Percentiles rank a stretch among this genome's conserved stretches.
These are phyloP conservation scores for Syzygium malaccense DNA, from an alignment of 441 rosid genomes.

Conservation along the genomic window DNA sequence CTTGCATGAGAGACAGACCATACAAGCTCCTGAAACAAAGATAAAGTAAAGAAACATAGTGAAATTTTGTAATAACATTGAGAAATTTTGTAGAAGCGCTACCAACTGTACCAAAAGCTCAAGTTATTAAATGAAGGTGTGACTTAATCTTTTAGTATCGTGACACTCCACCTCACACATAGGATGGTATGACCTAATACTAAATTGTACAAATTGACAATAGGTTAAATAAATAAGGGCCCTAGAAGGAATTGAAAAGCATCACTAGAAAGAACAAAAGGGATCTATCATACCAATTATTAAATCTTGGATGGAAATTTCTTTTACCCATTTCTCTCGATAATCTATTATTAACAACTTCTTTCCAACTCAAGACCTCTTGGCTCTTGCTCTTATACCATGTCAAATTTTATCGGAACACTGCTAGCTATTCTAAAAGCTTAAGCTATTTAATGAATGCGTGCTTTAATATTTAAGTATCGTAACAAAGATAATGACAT, in stretches of 20 bases:
- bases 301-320: not conserved
- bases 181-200: not conserved
- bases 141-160: not conserved
- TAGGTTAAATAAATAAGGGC: not conserved
- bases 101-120: not conserved
- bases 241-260: not conserved
- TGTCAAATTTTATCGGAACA: not conserved
- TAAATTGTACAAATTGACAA: not conserved
- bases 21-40: conserved; percentile 62
- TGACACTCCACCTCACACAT: not conserved
- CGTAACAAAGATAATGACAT: not conserved
- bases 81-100: not conserved
- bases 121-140: not conserved
- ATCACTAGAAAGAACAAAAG: too few relatives aligned
- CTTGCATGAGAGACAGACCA: conserved; percentile 74
- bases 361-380: not conserved
- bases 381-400: not conserved
- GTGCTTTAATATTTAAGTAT: not conserved
- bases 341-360: too few relatives aligned
- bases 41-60: not conserved
- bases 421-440: not conserved
- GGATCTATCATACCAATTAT: not conserved
- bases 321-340: not conserved
- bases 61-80: not conserved
- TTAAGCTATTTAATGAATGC: not conserved